Conservation (phyloP, 257 asterid genomes). For the Ilex asprella region DNA sequence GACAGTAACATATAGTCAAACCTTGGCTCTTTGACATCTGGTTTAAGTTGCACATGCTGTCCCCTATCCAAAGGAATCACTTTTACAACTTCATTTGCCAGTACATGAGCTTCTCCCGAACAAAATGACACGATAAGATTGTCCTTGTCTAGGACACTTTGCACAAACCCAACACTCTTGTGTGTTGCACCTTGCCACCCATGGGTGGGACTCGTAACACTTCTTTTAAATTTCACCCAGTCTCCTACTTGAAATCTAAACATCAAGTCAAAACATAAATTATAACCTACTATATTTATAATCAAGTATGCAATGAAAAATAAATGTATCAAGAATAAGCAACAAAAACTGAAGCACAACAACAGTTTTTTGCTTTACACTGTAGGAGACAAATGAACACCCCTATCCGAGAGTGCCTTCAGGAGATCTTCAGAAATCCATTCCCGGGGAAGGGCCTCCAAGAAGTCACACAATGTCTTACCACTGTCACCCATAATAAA, state of each 20-base stretch:
- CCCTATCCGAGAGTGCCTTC: constrained; percentile 71
- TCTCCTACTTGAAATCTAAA: constrained; percentile 80
- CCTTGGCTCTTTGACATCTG: constrained; percentile 94
- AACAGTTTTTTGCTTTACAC: constrained; percentile 35
- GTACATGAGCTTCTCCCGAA: constrained; percentile 68
- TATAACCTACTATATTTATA: not conserved
- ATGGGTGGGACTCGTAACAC: constrained; percentile 58
- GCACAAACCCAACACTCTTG: constrained; percentile 93
- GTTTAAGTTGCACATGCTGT: constrained; percentile 87
- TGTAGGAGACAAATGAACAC: constrained; percentile 77
- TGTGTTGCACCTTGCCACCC: constrained; percentile 97
- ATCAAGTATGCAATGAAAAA: constrained; percentile 9
- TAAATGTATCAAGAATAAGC: constrained; percentile 4
- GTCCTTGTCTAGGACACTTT: constrained; percentile 69
- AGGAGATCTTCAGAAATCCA: constrained; percentile 95
- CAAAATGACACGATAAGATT: constrained; percentile 80
- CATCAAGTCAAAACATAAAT: constrained; percentile 11
- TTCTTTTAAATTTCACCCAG: constrained; percentile 92
- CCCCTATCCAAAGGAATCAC: constrained; percentile 96
- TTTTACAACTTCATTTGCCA: constrained; percentile 70
- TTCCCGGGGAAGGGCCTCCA: constrained; percentile 97
- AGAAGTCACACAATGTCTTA: constrained; percentile 70
- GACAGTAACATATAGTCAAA: constrained; percentile 21
- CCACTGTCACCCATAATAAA: constrained; percentile 56
- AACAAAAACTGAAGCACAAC: constrained; percentile 5